A percentile compares a stretch with the other conserved stretches of the same genome.
Evolutionary conservation across 345 rosid species (phyloP).

Genomic region (Linum usitatissimum): DNA sequence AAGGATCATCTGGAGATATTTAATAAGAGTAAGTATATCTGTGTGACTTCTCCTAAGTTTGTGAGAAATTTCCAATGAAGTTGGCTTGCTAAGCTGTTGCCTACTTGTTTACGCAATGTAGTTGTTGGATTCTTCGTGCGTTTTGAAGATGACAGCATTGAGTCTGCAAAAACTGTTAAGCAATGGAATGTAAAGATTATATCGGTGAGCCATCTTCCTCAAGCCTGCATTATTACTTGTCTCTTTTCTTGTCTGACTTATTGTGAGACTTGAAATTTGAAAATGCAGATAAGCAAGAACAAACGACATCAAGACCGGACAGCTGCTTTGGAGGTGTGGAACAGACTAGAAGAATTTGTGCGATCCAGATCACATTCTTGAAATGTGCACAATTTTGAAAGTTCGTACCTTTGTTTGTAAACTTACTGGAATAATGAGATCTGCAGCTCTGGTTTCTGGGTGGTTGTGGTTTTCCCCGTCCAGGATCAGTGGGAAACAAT

Average conservation of each 20-base stretch:
- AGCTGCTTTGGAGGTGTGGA: constrained; percentile 97
- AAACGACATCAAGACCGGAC: constrained; percentile 92
- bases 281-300: constrained; percentile 84
- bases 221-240: neutral
- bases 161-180: constrained; percentile 83
- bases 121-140: constrained; percentile 89
- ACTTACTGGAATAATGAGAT: neutral
- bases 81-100: neutral
- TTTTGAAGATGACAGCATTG: constrained; percentile 94
- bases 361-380: constrained; percentile 74
- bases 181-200: constrained; percentile 98
- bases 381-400: constrained; percentile 16
- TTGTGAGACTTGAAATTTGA: constrained; percentile 3
- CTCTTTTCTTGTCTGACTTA: neutral
- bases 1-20: constrained; percentile 93
- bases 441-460: neutral
- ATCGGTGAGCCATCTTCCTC: constrained; percentile 40
- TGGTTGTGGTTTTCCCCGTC: neutral
- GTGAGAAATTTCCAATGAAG: neutral
- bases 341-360: constrained; percentile 79
- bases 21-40: constrained; percentile 55
- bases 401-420: constrained; percentile 17
- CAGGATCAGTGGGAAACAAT: neutral
- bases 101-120: constrained; percentile 23
- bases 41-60: neutral